These are phyloP conservation scores for Poa annua DNA, from an alignment of 176 grass and related monocot genomes.

Conservation along the genomic window DNA sequence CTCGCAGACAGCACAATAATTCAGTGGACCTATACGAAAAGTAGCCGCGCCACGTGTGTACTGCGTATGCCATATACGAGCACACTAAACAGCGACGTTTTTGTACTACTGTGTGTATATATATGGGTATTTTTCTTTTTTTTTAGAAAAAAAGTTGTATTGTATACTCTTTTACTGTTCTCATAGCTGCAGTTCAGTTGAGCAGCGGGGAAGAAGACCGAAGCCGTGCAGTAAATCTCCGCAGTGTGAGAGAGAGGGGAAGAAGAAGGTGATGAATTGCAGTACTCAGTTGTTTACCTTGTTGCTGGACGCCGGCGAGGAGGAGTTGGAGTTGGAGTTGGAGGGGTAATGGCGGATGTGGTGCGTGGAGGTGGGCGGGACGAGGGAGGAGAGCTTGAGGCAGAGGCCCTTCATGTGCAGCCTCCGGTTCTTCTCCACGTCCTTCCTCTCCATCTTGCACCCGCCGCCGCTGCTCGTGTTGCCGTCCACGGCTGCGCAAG, in stretches of 20 bases:
- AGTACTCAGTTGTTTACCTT: slow-evolving; percentile 30
- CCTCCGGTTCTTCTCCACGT: slow-evolving; percentile 78
- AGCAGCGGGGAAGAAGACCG: not conserved
- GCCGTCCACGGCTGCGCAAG: not conserved
- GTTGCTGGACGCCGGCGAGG: not conserved
- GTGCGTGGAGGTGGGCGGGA: slow-evolving; percentile 37
- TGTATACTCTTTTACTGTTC: too few species aligned
- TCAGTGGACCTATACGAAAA: not conserved
- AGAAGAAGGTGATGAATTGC: too few species aligned
- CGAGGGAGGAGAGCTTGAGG: slow-evolving; percentile 76
- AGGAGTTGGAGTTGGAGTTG: not conserved
- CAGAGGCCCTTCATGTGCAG: slow-evolving; percentile 85
- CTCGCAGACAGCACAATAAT: not conserved
- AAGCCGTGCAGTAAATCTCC: not conserved
- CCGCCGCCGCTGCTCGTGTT: not conserved
- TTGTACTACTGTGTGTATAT: too few species aligned
- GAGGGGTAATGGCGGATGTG: not conserved
- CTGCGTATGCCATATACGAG: not conserved
- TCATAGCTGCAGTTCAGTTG: not conserved
- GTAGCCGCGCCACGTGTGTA: not conserved
- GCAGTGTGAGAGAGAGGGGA: too few species aligned
- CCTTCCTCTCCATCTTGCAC: slow-evolving; percentile 72
- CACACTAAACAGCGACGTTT: not conserved
- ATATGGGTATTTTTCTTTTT: too few species aligned
- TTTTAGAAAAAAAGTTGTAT: too few species aligned